Percentiles rank a stretch among this genome's conserved stretches.
Evolutionary conservation across 257 asterid genomes (phyloP).

Genomic region (Perilla frutescens): DNA sequence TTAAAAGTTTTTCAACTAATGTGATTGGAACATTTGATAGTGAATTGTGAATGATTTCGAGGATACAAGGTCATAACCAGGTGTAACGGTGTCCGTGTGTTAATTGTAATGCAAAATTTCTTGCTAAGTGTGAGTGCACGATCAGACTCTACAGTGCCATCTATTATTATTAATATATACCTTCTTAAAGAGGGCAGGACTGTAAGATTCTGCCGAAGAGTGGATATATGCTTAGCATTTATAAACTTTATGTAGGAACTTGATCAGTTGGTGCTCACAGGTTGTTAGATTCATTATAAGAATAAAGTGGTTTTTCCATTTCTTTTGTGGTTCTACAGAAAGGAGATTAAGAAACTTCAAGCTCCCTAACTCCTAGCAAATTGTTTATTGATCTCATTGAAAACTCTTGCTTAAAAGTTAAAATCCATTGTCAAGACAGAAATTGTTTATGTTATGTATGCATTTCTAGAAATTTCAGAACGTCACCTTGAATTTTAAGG

Average conservation of each 20-base stretch:
- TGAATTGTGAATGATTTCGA: background rate
- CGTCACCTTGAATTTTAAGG: background rate
- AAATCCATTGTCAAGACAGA: background rate
- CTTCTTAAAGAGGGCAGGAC: background rate
- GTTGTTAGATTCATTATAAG: constrained; percentile 11
- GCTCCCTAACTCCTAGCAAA: constrained; percentile 7
- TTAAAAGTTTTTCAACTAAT: background rate
- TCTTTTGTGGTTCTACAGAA: background rate
- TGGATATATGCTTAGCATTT: background rate
- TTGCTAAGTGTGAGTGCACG: background rate
- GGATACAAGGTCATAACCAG: background rate
- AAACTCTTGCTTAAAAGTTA: background rate
- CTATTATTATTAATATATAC: background rate
- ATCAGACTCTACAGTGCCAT: too few species aligned
- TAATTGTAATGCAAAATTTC: background rate
- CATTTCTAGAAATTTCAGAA: background rate
- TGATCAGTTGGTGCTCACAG: background rate
- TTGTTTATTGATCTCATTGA: constrained; percentile 15
- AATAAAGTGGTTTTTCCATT: background rate
- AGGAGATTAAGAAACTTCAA: background rate
- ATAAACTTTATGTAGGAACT: background rate
- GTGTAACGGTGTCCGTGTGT: background rate
- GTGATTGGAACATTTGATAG: background rate
- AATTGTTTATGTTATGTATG: background rate
- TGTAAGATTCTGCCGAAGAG: background rate